A percentile compares a stretch with the other conserved stretches of the same genome.
phyloP scores from a whole-genome alignment of 2,329 filamentous ascomycete genomes.

The Eurotiales sp. region DNA sequence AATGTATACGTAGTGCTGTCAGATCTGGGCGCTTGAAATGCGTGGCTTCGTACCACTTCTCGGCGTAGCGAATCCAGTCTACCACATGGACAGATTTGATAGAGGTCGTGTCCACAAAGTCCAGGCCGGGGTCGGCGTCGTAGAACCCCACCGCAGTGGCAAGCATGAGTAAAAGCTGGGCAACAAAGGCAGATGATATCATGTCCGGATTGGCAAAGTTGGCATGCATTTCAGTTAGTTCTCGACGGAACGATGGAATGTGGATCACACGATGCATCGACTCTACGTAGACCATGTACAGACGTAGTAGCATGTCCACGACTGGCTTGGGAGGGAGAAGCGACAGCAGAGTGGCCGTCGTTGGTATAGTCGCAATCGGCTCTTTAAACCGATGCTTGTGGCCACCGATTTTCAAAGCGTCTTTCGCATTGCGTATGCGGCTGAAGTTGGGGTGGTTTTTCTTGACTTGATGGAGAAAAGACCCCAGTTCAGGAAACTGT shows the following conservation, averaged over 20 bases:
- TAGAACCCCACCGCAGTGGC: conserved; percentile 38
- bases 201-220: conserved; percentile 24
- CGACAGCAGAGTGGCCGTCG: conserved; percentile 26
- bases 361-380: conserved; percentile 28
- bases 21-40: conserved; percentile 54
- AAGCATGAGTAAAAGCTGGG: conserved; percentile 36
- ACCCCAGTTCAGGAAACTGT: conserved; percentile 36
- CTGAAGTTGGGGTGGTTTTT: conserved; percentile 32
- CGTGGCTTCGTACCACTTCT: conserved; percentile 80
- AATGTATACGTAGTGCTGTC: conserved; percentile 48
- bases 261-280: conserved; percentile 39
- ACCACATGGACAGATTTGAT: conserved; percentile 31
- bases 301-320: conserved; percentile 34
- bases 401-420: conserved; percentile 28
- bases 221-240: conserved; percentile 36
- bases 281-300: conserved; percentile 40
- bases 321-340: conserved; percentile 33
- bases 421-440: conserved; percentile 31
- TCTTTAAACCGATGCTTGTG: conserved; percentile 29
- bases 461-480: conserved; percentile 37
- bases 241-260: conserved; percentile 35
- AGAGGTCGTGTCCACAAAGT: conserved; percentile 24
- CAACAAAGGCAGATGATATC: conserved; percentile 29
- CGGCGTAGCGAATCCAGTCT: conserved; percentile 85
- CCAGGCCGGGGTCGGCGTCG: conserved; percentile 25